phyloP scores from a whole-genome alignment of 75 land plant species.

The Selaginella moellendorffii region DNA sequence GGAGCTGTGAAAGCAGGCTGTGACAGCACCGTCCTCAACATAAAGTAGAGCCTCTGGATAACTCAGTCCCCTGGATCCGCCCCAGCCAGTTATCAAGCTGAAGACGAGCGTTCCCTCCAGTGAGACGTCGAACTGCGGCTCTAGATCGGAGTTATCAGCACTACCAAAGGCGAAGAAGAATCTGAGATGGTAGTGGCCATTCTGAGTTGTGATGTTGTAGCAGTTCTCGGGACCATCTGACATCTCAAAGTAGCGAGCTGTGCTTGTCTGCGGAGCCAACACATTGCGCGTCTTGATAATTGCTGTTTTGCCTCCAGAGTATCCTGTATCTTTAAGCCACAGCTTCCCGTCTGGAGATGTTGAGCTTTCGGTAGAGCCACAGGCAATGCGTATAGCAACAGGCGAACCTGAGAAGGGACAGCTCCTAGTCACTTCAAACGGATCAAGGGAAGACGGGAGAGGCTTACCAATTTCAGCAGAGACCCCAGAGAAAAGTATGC shows the following conservation, averaged over 20 bases:
- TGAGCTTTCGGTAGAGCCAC: constrained; percentile 56
- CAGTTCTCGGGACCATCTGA: constrained; percentile 84
- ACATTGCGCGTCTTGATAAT: neutral
- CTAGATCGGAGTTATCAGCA: constrained; percentile 35
- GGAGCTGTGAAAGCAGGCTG: constrained; percentile 81
- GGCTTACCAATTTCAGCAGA: neutral
- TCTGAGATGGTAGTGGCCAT: constrained; percentile 53
- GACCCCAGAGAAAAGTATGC: neutral
- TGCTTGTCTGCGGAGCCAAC: constrained; percentile 37
- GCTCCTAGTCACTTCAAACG: too few relatives aligned
- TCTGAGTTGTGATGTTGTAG: constrained; percentile 50
- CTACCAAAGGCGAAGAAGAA: constrained; percentile 49
- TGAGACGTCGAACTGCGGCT: constrained; percentile 81
- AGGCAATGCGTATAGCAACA: constrained; percentile 60
- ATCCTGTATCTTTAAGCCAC: constrained; percentile 73
- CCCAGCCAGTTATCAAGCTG: constrained; percentile 63
- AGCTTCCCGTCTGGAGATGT: constrained; percentile 30
- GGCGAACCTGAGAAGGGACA: constrained; percentile 48
- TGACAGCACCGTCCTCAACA: constrained; percentile 50
- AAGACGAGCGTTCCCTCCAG: constrained; percentile 68
- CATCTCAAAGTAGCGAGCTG: constrained; percentile 61
- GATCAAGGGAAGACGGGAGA: too few relatives aligned
- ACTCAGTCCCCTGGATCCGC: constrained; percentile 31
- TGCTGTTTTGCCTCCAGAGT: constrained; percentile 49
- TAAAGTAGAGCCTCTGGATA: constrained; percentile 57